A percentile compares a stretch with the other conserved stretches of the same genome.
These are phyloP conservation scores for Rhodotorula mucilaginosa DNA, from an alignment of 1,284 basidiomycete genomes.

Conservation along the genomic window DNA sequence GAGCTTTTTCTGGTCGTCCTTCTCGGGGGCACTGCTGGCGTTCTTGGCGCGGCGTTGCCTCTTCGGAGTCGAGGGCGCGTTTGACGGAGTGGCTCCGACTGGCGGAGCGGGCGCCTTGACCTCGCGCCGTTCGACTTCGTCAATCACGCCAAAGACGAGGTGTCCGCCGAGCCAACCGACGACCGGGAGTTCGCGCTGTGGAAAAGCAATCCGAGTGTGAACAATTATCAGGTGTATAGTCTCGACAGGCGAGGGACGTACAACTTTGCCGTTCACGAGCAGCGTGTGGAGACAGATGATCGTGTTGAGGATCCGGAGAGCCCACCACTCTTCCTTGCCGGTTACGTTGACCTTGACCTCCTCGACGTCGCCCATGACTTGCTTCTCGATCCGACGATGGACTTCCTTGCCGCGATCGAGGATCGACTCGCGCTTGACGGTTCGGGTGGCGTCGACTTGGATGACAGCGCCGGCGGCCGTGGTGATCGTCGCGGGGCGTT, in stretches of 20 bases:
- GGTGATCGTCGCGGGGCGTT: slow-evolving; percentile 23
- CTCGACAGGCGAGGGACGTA: slow-evolving; percentile 1
- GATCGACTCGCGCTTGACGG: slow-evolving; percentile 33
- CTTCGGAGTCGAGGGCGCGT: not conserved
- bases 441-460: slow-evolving; percentile 30
- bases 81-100: not conserved
- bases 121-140: slow-evolving; percentile 41
- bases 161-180: slow-evolving; percentile 36
- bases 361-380: slow-evolving; percentile 39
- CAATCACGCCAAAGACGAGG: slow-evolving; percentile 43
- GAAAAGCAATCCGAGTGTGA: rapidly evolving
- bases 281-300: slow-evolving; percentile 36
- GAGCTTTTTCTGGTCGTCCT: slow-evolving; percentile 7
- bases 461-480: slow-evolving; percentile 19
- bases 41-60: not conserved
- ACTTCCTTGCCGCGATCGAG: slow-evolving; percentile 38
- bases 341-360: slow-evolving; percentile 34
- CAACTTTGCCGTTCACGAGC: slow-evolving; percentile 31
- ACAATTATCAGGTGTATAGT: too few relatives aligned
- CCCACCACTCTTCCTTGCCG: slow-evolving; percentile 40
- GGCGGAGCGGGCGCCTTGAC: not conserved
- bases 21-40: not conserved
- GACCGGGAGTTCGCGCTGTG: slow-evolving; percentile 35
- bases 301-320: slow-evolving; percentile 40
- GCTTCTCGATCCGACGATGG: slow-evolving; percentile 38